Evolutionary conservation across 306 rosid genomes (phyloP).

Genomic region (Cyclanthera cordifolia): DNA sequence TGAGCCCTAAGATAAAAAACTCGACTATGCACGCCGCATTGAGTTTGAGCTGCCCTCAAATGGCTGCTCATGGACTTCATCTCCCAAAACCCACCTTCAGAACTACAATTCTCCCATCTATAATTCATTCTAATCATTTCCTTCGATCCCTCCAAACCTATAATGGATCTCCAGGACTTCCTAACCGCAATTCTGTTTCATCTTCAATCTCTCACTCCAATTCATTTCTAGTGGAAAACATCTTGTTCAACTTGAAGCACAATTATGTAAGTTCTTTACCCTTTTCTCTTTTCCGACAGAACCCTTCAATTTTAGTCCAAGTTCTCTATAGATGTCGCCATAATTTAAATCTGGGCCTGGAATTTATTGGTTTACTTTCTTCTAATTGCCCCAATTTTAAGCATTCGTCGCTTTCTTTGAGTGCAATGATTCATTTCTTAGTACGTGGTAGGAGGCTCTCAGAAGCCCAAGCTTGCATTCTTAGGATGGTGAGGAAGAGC

Average conservation of each 20-base stretch:
- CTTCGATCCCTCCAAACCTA: slow-evolving; percentile 8
- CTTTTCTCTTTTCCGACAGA: slow-evolving; percentile 28
- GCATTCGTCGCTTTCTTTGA: slow-evolving; percentile 42
- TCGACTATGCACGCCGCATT: too few species aligned
- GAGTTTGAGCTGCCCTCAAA: background rate
- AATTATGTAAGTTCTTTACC: slow-evolving; percentile 24
- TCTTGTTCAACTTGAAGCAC: slow-evolving; percentile 42
- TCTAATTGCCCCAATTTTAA: slow-evolving; percentile 30
- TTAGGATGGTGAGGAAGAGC: slow-evolving; percentile 55
- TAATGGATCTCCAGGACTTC: background rate
- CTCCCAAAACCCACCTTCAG: background rate
- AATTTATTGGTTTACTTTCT: slow-evolving; percentile 25
- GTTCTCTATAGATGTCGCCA: slow-evolving; percentile 40
- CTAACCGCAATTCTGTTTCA: slow-evolving; percentile 9
- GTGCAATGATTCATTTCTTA: slow-evolving; percentile 48
- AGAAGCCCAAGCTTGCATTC: slow-evolving; percentile 65
- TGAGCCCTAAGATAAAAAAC: too few species aligned
- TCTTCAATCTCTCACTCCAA: slow-evolving; percentile 25
- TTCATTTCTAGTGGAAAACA: slow-evolving; percentile 41
- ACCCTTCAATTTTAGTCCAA: slow-evolving; percentile 32
- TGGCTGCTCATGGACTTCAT: slow-evolving; percentile 1
- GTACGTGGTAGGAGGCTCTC: slow-evolving; percentile 38
- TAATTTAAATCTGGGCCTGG: slow-evolving; percentile 25
- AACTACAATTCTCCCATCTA: background rate
- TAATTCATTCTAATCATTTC: slow-evolving; percentile 2